Evolutionary conservation across 148 eudicot genomes (phyloP).

Genomic region (Simmondsia chinensis): DNA sequence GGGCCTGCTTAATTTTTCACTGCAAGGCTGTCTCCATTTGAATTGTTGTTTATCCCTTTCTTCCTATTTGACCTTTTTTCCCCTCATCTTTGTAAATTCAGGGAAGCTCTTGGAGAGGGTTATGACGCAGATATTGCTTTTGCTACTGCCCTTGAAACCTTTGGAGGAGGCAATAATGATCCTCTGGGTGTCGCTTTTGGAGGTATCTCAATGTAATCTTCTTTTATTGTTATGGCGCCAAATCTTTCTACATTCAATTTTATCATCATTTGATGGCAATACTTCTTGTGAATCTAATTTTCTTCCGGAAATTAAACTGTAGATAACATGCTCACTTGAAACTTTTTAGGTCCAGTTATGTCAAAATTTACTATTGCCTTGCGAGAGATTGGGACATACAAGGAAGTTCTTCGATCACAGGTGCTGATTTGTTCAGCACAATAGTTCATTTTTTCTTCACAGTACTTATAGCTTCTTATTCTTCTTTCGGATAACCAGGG

Average conservation of each 20-base stretch:
- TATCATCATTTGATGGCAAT: too few species aligned
- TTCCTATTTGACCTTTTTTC: constrained; percentile 4
- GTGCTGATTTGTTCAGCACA: constrained; percentile 12
- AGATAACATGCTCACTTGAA: too few species aligned
- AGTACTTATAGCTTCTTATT: too few species aligned
- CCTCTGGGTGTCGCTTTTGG: constrained; percentile 68
- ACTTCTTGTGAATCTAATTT: too few species aligned
- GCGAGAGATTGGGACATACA: constrained; percentile 86
- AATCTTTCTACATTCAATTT: constrained; percentile 1
- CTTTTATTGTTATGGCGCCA: background rate
- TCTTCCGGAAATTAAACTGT: too few species aligned
- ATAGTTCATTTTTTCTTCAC: too few species aligned
- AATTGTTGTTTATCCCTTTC: background rate
- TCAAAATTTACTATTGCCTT: constrained; percentile 68
- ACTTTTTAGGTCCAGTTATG: constrained; percentile 81
- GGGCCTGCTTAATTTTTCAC: too few species aligned
- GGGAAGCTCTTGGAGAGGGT: constrained; percentile 96
- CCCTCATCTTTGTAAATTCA: constrained; percentile 19
- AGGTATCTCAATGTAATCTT: constrained; percentile 32
- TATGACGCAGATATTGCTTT: constrained; percentile 76
- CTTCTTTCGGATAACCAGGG: too few species aligned
- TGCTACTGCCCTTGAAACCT: constrained; percentile 67
- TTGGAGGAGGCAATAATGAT: constrained; percentile 74
- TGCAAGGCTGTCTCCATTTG: constrained; percentile 1
- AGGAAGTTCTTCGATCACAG: constrained; percentile 86